Base-by-base conservation (phyloP, 768 basidiomycete genomes). In the Boletus rubropictus region DNA sequence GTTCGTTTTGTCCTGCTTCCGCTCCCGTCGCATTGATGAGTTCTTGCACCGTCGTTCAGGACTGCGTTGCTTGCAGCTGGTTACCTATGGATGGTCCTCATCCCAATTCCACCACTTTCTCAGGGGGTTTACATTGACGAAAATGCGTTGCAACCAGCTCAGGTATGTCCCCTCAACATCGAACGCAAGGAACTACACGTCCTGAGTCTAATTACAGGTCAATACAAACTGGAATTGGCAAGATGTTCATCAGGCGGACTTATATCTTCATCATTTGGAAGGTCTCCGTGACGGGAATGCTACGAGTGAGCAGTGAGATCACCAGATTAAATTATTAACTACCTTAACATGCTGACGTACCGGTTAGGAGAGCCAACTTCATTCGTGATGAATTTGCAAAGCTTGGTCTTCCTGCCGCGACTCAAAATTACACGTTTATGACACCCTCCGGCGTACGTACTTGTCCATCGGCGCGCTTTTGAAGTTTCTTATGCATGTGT, bases 111-210 rank as follows among this genome's bases (percentile, higher is more conserved):
- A 5, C 69, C 69, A 1, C 72, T 94, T 5, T 82, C 81, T 15
- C 75, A 80, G 52, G 64, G 70, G 8, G 88, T 82, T 8, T 95
- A 91, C 62, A 86, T 95, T 41, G 92, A 95, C 63, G 96, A 99
- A 70, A 96, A 98, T 64, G 95, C 96, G 1, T 68, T 99, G 17
- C 90, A 94, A 59, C 94, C 96, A 9, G 84, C 79, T 5, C 92
- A 95, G 72, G 94, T 94, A 56, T 40, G 60, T 33, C 5, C 15
- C 15, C 57, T 44, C 51, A 9, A 33, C 28, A 7, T 48, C 36
- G 18, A 36, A 21, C 21, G 1, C 10, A 24, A n/a, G 0, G 4
- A n/a, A 22, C 14, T 9, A 7, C 24, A 3, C 22, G 3, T 17
- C 31, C 42, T 52, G n/a, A 65, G 15, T 39, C 29, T 37, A 14